Conservation (phyloP, 2,329 filamentous ascomycete species). For the Talaromyces sp. region DNA sequence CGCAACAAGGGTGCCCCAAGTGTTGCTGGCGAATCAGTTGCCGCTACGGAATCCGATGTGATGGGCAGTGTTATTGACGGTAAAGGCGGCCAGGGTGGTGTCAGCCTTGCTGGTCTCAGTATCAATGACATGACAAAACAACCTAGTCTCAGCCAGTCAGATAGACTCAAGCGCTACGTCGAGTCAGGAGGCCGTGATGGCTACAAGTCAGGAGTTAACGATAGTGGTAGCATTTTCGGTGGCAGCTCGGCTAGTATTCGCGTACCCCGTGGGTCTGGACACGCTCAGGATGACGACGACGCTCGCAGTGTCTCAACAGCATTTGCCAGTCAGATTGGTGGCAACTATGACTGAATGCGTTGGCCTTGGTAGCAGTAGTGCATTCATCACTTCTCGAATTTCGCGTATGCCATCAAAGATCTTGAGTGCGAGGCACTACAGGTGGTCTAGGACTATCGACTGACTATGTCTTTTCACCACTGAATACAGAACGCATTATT, state of each 20-base stretch:
- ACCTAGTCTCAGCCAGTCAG: constrained; percentile 71
- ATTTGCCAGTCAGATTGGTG: constrained; percentile 89
- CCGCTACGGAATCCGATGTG: constrained; percentile 83
- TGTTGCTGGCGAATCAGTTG: constrained; percentile 85
- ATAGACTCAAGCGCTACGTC: constrained; percentile 90
- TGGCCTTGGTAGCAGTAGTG: background rate
- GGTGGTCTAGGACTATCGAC: background rate
- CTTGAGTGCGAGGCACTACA: background rate
- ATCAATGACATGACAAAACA: constrained; percentile 67
- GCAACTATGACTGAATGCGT: constrained; percentile 53
- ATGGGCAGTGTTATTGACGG: constrained; percentile 71
- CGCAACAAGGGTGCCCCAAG: constrained; percentile 67
- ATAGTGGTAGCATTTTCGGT: constrained; percentile 62
- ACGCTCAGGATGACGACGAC: constrained; percentile 69
- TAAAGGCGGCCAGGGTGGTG: constrained; percentile 75
- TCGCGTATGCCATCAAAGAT: background rate
- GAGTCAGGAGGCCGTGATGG: constrained; percentile 69
- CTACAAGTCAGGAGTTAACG: constrained; percentile 47
- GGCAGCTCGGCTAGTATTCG: constrained; percentile 52
- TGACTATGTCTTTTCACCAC: background rate
- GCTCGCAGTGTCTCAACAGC: constrained; percentile 94
- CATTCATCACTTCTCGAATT: background rate
- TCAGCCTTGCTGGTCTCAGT: constrained; percentile 79
- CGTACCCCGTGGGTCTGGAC: constrained; percentile 42
- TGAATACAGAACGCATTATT: background rate